Base-by-base conservation (phyloP, 352 stramenopile genomes). In the Aphanomyces cochlioides region DNA sequence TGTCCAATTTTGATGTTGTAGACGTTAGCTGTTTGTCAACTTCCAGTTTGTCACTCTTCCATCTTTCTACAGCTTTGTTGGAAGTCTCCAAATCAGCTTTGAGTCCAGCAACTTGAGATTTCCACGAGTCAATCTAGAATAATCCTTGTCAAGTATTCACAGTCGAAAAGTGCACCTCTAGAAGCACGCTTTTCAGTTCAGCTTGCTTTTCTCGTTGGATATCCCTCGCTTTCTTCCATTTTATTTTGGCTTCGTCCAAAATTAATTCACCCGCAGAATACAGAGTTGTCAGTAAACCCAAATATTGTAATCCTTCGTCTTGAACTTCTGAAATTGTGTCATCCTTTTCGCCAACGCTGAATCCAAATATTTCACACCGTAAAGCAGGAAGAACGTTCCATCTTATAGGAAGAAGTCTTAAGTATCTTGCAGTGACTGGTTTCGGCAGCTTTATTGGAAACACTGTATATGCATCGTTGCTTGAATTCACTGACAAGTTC, bases 131-230 rank as follows among this genome's bases (percentile, higher is more conserved):
- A 4, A 70, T 70, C 64, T 70, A 61, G 4, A 12, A 12, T 56
- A 40, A 58, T 28, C 28, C 28, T 28, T 2, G 28, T 28, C 28
- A 28, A 28, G 28, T 28, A 28, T 28, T 28, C 2, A 28, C 28
- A 2, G 28, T 8, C 43, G 3, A 8, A 56, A 19, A 19, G 15
- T 58, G 3, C 34, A 61, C 64, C 47, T 88, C 81, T 17, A 87
- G 76, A 4, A 89, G 77, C n/a, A 61, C 54, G n/a, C 89, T 86
- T 7, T 81, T 83, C 15, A 92, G 65, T 38, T 92, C 83, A 56
- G 89, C 83, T 57, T 92, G 83, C 63, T 92, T 95, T 64, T 91
- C 85, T 39, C 82, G 81, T 47, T 95, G 84, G 3, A 75, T 81
- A 54, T 84, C 77, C 63, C 92, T 95, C 0, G 84, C 84, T 41